Conservation (phyloP, 2,329 filamentous ascomycete genomes). For the Arthrobotrys pseudoclavata region DNA sequence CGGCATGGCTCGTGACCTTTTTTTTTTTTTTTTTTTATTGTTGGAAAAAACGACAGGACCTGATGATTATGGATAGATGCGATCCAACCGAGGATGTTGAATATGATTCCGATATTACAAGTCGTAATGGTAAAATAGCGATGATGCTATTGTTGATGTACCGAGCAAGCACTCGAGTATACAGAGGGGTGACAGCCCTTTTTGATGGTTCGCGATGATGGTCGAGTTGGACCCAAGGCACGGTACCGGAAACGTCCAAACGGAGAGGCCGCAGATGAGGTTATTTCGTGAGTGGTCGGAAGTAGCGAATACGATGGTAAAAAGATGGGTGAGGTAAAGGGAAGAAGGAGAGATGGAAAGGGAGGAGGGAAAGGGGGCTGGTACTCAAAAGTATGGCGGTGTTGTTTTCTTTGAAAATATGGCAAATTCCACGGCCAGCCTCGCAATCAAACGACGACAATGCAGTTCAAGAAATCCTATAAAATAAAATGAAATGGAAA, state of each 20-base stretch:
- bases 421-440: conserved; percentile 7
- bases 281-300: conserved; percentile 28
- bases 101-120: neutral
- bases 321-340: neutral
- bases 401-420: conserved; percentile 15
- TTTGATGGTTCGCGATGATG: conserved; percentile 6
- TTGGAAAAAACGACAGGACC: neutral
- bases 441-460: no score
- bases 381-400: neutral
- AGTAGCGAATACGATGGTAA: conserved; percentile 50
- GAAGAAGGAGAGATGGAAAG: conserved; percentile 9
- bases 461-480: no score
- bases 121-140: neutral
- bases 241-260: conserved; percentile 18
- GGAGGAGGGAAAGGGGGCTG: conserved; percentile 43
- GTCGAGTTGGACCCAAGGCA: conserved; percentile 9
- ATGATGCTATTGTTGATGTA: no score
- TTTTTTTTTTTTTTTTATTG: neutral
- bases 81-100: neutral
- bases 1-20: conserved; percentile 30
- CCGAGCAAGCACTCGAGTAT: neutral
- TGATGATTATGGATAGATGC: neutral
- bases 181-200: neutral
- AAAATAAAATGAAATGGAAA: no score
- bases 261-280: conserved; percentile 25